A percentile compares a stretch with the other conserved stretches of the same genome.
Evolutionary conservation across 805 yeast genomes (phyloP).

Genomic region (Pichia sporocuriosa): DNA sequence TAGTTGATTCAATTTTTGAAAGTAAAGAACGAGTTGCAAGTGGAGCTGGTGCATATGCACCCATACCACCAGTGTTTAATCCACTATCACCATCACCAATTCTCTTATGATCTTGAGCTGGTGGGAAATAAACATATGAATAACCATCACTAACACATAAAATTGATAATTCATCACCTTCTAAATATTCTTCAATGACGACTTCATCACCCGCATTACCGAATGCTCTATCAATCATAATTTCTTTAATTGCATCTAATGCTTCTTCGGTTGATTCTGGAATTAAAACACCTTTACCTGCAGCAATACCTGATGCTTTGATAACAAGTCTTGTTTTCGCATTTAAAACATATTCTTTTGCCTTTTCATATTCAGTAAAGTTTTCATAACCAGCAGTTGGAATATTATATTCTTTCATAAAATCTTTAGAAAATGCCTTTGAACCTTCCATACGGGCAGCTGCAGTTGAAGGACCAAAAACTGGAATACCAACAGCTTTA

Average conservation of each 20-base stretch:
- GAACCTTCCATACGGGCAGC: conserved; percentile 98
- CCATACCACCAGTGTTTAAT: conserved; percentile 99
- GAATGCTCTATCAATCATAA: conserved; percentile 85
- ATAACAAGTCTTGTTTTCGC: conserved; percentile 76
- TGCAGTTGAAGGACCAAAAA: conserved; percentile 87
- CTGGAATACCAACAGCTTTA: conserved; percentile 82
- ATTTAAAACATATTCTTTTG: conserved; percentile 59
- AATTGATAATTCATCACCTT: conserved; percentile 94
- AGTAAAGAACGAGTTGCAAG: conserved; percentile 75
- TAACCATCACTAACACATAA: conserved; percentile 92
- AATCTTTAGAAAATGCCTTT: conserved; percentile 86
- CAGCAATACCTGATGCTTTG: conserved; percentile 97
- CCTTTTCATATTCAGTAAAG: conserved; percentile 71
- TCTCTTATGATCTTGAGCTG: conserved; percentile 98
- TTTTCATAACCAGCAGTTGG: conserved; percentile 91
- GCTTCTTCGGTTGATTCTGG: conserved; percentile 86
- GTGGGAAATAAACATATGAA: conserved; percentile 81
- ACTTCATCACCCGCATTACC: conserved; percentile 94
- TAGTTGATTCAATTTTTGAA: conserved; percentile 59
- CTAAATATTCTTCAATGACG: conserved; percentile 91
- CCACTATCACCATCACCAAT: conserved; percentile 91
- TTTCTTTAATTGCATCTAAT: conserved; percentile 67
- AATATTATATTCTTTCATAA: conserved; percentile 85
- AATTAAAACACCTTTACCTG: conserved; percentile 96
- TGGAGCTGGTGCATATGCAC: conserved; percentile 98